Base-by-base conservation (phyloP, 345 rosid genomes). In the Lepidium africanum region DNA sequence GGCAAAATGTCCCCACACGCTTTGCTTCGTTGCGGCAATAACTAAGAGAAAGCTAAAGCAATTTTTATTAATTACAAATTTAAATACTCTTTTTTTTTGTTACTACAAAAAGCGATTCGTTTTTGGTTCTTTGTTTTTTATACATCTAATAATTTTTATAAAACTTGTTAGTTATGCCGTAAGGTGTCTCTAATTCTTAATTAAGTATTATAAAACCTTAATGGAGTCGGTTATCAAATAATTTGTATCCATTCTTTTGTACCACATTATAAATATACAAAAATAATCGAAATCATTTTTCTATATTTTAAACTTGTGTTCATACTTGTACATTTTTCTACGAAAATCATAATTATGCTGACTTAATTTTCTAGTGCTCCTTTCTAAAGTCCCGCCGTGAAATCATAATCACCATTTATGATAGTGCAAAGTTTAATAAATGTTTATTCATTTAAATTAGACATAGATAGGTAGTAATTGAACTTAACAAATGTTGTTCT, bases 181-280 rank as follows among this genome's bases (percentile, higher is more conserved):
- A 65, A 72, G 53, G 59, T 65, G 50, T 73, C 23, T 11, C 55
- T 7, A 33, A 55, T 45, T 52, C 57, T 63, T 56, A 46, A 16
- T 16, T 9, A 14, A 43, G 9, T 8, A 52, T 52, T 43, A 25
- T 65, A 38, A 27, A 65, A 65, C 55, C 55, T 40, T 66, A 51
- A 65, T 59, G 77, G 72, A 66, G 67, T 73, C 72, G 77, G 72
- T 73, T 66, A 66, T 66, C 49, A 53, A 40, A 66, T 66, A 6
- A 59, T 59, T 51, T 66, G 63, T 59, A 66, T 45, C 15, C 13
- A 35, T 59, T 41, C 67, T 66, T 66, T 73, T 65, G 67, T 73
- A 19, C 11, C 45, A 64, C 17, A 65, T 33, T 27, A 39, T 59
- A 25, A 11, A 42, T 62, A 46, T 7, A 46, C 7, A 7, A 17